These are phyloP conservation scores for Phytopythium ostracodes DNA, from an alignment of 352 stramenopile genomes.

Conservation along the genomic window DNA sequence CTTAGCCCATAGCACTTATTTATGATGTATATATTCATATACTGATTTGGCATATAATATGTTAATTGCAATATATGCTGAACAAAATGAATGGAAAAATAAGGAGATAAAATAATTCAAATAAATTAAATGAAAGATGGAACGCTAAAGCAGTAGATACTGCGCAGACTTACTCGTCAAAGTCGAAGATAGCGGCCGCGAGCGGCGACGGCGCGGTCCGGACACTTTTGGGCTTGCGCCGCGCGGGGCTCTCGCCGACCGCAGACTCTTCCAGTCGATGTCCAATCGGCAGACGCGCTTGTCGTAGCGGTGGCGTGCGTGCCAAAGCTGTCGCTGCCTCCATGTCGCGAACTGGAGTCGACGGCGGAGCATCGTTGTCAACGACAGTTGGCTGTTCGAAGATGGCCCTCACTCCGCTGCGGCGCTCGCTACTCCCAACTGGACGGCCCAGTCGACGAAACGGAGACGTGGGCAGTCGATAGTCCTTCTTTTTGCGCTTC, in stretches of 20 bases:
- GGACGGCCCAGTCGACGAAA: neutral
- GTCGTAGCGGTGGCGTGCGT: neutral
- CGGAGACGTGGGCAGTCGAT: constrained; percentile 7
- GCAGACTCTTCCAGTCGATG: neutral
- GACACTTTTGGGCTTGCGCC: constrained; percentile 4
- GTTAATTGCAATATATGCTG: no score
- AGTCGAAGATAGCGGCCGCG: constrained; percentile 8
- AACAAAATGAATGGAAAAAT: no score
- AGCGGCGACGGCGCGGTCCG: neutral
- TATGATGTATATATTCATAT: no score
- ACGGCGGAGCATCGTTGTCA: neutral
- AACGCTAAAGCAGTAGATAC: neutral
- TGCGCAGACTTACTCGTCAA: constrained; percentile 6
- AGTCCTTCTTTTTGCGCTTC: constrained; percentile 5
- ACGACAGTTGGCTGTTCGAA: neutral
- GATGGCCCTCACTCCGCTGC: neutral
- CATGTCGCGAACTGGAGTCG: neutral
- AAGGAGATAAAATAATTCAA: neutral
- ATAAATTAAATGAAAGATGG: neutral
- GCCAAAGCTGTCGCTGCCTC: neutral
- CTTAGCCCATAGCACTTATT: no score
- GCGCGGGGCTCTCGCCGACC: neutral
- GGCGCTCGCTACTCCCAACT: neutral
- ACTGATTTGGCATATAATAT: no score
- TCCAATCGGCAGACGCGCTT: neutral